Evolutionary conservation across 2,329 filamentous ascomycete species (phyloP).

Genomic region (Furcasterigmium sp.): DNA sequence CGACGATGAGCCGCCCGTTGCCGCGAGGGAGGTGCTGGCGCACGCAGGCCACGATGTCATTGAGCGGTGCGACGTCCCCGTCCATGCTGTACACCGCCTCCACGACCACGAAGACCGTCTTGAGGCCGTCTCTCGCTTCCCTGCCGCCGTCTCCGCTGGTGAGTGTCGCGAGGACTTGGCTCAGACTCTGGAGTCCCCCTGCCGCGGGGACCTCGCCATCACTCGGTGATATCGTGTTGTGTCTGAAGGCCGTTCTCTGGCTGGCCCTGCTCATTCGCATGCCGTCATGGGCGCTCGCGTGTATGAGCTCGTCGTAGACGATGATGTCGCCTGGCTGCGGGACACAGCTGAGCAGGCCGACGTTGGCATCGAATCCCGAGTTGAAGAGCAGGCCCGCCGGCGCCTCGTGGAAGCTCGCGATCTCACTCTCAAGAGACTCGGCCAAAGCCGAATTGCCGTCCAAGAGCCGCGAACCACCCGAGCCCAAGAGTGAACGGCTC

Average conservation of each 20-base stretch:
- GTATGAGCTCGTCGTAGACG: constrained; percentile 70
- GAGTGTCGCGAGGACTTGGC: constrained; percentile 22
- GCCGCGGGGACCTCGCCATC: no score
- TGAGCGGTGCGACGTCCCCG: constrained; percentile 64
- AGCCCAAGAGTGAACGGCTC: constrained; percentile 29
- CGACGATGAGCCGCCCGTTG: constrained; percentile 60
- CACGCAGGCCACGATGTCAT: constrained; percentile 52
- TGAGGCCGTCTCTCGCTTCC: constrained; percentile 25
- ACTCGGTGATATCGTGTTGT: constrained; percentile 42
- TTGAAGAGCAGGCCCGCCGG: constrained; percentile 45
- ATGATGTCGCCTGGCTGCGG: constrained; percentile 58
- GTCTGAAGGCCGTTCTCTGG: constrained; percentile 44
- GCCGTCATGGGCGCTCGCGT: constrained; percentile 74
- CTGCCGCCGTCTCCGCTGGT: constrained; percentile 24
- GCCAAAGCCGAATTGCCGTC: constrained; percentile 44
- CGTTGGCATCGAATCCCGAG: constrained; percentile 62
- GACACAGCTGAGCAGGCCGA: constrained; percentile 55
- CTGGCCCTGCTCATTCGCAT: constrained; percentile 60
- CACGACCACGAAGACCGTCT: constrained; percentile 61
- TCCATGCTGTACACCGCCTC: constrained; percentile 82
- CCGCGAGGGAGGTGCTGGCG: constrained; percentile 47
- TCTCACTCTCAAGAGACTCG: constrained; percentile 37
- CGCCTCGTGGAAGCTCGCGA: constrained; percentile 43
- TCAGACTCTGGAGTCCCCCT: constrained; percentile 15
- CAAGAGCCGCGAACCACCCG: constrained; percentile 47